These are phyloP conservation scores for Brassica nigra DNA, from an alignment of 345 rosid species.

Conservation along the genomic window DNA sequence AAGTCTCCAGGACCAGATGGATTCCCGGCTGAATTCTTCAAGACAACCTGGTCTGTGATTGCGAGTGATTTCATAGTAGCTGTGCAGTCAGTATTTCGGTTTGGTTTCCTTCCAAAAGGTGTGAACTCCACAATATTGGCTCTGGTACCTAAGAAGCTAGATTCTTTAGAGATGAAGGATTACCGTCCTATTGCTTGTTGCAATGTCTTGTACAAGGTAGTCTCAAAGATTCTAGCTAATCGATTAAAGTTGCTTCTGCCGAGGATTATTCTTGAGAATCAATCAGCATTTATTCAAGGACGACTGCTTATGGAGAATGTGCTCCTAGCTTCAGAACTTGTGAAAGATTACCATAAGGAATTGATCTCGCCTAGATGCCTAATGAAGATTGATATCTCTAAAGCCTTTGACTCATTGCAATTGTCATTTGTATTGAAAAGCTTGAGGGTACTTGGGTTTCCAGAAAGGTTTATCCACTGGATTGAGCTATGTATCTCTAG, in stretches of 20 bases:
- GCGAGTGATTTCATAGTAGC: background rate
- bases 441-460: too few species aligned
- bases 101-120: background rate
- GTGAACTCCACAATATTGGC: background rate
- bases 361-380: background rate
- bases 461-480: too few species aligned
- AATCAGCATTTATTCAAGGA: background rate
- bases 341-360: background rate
- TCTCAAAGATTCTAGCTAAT: background rate
- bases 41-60: background rate
- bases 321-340: background rate
- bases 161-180: background rate
- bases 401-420: too few species aligned
- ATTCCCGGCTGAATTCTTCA: too few species aligned
- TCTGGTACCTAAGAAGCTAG: background rate
- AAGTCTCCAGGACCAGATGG: too few species aligned
- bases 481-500: too few species aligned
- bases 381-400: too few species aligned
- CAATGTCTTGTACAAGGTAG: background rate
- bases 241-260: background rate
- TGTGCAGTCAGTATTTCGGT: background rate
- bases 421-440: too few species aligned
- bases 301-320: background rate
- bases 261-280: background rate
- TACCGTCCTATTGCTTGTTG: background rate